Evolutionary conservation across 805 yeast species (phyloP).

Genomic region (Saccharomyces jurei): DNA sequence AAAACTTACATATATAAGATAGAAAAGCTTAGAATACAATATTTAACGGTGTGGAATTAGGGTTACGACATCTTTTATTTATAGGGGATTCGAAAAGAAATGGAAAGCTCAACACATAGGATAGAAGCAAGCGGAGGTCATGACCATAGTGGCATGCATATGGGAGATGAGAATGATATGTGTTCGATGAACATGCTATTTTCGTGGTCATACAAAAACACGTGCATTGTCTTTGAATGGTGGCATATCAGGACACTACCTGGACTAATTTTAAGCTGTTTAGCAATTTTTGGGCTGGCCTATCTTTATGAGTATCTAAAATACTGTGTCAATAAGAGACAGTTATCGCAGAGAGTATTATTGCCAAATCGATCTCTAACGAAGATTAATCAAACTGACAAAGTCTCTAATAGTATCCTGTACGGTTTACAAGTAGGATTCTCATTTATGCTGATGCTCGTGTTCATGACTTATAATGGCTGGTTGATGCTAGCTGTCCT

Average conservation of each 20-base stretch:
- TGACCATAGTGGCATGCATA: conserved; percentile 12
- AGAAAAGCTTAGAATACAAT: not conserved
- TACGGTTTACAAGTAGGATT: conserved; percentile 64
- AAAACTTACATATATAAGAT: not conserved
- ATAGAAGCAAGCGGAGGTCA: not conserved
- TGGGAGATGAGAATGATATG: conserved; percentile 26
- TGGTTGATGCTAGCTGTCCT: conserved; percentile 75
- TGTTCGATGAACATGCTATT: conserved; percentile 68
- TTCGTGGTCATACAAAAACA: conserved; percentile 68
- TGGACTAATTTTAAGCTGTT: conserved; percentile 46
- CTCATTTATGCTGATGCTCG: conserved; percentile 66
- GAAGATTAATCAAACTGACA: not conserved
- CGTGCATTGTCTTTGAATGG: conserved; percentile 69
- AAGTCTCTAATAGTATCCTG: conserved; percentile 31
- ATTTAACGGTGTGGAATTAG: not conserved
- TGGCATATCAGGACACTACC: conserved; percentile 60
- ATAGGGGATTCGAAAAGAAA: not conserved
- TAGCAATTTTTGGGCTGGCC: conserved; percentile 41
- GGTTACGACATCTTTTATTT: not conserved
- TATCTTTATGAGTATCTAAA: conserved; percentile 52
- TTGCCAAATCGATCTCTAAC: not conserved
- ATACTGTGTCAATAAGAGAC: conserved; percentile 8
- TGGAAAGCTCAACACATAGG: not conserved
- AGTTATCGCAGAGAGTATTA: not conserved
- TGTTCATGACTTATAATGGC: conserved; percentile 82